Evolutionary conservation across 257 asterid species (phyloP).

Genomic region (Solanum pennellii): DNA sequence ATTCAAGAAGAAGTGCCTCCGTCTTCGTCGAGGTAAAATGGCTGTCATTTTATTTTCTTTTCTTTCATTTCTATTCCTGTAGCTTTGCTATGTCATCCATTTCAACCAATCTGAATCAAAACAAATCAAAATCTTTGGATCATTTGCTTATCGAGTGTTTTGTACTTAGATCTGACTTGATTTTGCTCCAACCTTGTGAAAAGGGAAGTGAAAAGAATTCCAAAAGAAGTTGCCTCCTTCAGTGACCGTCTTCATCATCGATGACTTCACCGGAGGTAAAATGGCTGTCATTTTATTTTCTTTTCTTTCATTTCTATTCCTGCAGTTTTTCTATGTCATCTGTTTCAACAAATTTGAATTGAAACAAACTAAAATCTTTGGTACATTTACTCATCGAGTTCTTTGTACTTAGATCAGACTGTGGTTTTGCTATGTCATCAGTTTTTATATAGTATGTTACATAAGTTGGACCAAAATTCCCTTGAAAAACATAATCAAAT

Average conservation of each 20-base stretch:
- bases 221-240: neutral
- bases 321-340: too few species aligned
- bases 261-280: neutral
- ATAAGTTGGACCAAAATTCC: neutral
- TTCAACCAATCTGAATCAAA: too few species aligned
- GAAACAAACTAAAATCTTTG: too few species aligned
- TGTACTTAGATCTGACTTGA: too few species aligned
- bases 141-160: too few species aligned
- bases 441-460: neutral
- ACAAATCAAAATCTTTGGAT: too few species aligned
- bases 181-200: too few species aligned
- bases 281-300: neutral
- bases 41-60: neutral
- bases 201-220: neutral
- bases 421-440: neutral
- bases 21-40: neutral
- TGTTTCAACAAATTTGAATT: too few species aligned
- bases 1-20: neutral
- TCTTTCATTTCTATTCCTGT: neutral
- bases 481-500: neutral
- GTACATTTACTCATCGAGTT: too few species aligned
- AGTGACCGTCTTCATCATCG: neutral
- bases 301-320: too few species aligned
- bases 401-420: too few species aligned
- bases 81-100: too few species aligned